Base-by-base conservation (phyloP, 75 land plant genomes). In the Pinus taeda region DNA sequence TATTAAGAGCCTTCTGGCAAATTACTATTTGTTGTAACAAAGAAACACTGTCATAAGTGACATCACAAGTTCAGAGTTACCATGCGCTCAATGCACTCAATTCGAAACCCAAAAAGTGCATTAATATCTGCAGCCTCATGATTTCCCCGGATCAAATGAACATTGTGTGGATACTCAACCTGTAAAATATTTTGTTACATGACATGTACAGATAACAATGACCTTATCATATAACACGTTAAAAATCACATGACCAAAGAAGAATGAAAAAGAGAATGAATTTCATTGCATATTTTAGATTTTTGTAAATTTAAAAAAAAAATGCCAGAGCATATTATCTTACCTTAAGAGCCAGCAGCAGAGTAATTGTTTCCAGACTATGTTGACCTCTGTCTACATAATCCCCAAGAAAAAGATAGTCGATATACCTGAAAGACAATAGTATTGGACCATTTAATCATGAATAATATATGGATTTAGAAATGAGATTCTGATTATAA, bases 61-160 rank as follows among this genome's bases (percentile, higher is more conserved):
- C 56, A 4, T 42, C 24, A 71, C 8, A 20, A 73, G 36, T 30
- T 80, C 71, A 75, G 53, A 24, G n/a, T 64, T 84, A 95, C 99
- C 99, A 97, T 92, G 59, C 99, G 93, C 77, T 97, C 99, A 78
- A 97, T 97, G 85, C 99, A 97, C 82, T 97, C 99, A 75, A 93
- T 94, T 42, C 99, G 85, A 71, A 97, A 97, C 22, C 99, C 99
- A 88, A 97, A 97, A 62, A 97, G 85, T 3, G 99, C 99, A 89
- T 97, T 97, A 59, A 97, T 97, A 85, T 97, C 99, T 53, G 99
- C 95, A 84, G 99, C 99, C 78, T 97, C 99, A 84, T 97, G 99
- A 64, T 97, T 97, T 57, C 99, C 99, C 74, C 99, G 91, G 57
- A 97, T 97, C 75, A 97, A 83, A 88, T 97, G 99, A 66, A 97